Evolutionary conservation across 192 early-diverging fungal genomes (phyloP).

Genomic region (Entomortierella beljakovae): DNA sequence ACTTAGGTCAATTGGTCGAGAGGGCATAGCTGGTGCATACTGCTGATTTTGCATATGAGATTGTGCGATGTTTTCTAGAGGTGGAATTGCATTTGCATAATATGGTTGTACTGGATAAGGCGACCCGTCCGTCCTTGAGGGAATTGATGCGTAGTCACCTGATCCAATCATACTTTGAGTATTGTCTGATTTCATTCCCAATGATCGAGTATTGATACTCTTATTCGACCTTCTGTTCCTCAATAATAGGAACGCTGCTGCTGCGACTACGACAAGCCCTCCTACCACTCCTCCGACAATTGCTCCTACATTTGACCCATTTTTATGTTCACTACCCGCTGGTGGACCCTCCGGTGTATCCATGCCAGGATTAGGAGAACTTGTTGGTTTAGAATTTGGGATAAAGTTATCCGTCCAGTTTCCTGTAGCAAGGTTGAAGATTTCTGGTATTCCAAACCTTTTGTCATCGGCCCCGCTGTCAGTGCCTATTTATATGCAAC

Average conservation of each 20-base stretch:
- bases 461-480: too few species aligned
- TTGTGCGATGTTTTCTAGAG: too few species aligned
- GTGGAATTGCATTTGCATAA: too few species aligned
- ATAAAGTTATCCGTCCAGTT: too few species aligned
- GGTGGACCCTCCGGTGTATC: neutral
- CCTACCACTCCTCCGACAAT: conserved; percentile 21
- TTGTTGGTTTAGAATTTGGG: neutral
- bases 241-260: conserved; percentile 13
- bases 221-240: neutral
- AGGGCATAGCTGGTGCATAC: too few species aligned
- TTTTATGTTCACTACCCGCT: neutral
- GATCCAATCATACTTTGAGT: neutral
- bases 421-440: too few species aligned
- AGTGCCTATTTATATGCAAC: neutral
- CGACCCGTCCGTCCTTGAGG: neutral
- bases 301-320: neutral
- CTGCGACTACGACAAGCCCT: conserved; percentile 5
- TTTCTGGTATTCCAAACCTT: too few species aligned
- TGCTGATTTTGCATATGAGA: neutral
- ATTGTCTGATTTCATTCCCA: neutral
- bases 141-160: conserved; percentile 22
- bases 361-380: too few species aligned
- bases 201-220: neutral
- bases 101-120: neutral
- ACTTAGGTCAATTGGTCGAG: too few species aligned